phyloP scores from a whole-genome alignment of 176 grass and related monocot genomes.

The Poa annua region DNA sequence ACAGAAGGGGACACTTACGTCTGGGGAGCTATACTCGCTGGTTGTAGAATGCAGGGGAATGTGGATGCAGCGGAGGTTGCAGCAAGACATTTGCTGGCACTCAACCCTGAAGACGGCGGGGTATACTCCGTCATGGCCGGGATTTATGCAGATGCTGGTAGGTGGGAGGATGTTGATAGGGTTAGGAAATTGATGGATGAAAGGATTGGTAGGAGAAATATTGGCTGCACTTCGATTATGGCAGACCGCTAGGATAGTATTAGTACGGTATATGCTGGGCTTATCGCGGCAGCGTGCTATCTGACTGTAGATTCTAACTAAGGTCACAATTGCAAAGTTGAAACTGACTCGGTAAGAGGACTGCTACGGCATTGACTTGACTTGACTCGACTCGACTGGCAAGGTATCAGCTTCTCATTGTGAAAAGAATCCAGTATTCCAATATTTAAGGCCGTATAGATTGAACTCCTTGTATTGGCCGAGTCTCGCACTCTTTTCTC shows the following conservation, averaged over 20 bases:
- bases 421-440: neutral
- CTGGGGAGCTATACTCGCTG: slow-evolving; percentile 66
- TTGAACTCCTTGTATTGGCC: neutral
- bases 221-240: slow-evolving; percentile 48
- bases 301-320: neutral
- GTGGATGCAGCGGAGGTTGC: slow-evolving; percentile 56
- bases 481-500: neutral
- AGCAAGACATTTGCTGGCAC: slow-evolving; percentile 47
- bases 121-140: slow-evolving; percentile 66
- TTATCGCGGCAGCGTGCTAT: neutral
- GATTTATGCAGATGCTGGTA: slow-evolving; percentile 52
- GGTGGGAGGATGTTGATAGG: slow-evolving; percentile 67
- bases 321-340: slow-evolving; percentile 4
- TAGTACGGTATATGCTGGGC: neutral
- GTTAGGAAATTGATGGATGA: slow-evolving; percentile 60
- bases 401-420: neutral
- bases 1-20: slow-evolving; percentile 54
- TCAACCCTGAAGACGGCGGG: slow-evolving; percentile 56
- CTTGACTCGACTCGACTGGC: neutral
- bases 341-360: slow-evolving; percentile 3
- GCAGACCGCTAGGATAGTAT: slow-evolving; percentile 3
- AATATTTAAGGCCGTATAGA: neutral
- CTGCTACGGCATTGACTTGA: neutral
- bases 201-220: slow-evolving; percentile 48
- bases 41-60: slow-evolving; percentile 63